Base-by-base conservation (phyloP, 495 filamentous ascomycete genomes). In the Tuber aestivum region DNA sequence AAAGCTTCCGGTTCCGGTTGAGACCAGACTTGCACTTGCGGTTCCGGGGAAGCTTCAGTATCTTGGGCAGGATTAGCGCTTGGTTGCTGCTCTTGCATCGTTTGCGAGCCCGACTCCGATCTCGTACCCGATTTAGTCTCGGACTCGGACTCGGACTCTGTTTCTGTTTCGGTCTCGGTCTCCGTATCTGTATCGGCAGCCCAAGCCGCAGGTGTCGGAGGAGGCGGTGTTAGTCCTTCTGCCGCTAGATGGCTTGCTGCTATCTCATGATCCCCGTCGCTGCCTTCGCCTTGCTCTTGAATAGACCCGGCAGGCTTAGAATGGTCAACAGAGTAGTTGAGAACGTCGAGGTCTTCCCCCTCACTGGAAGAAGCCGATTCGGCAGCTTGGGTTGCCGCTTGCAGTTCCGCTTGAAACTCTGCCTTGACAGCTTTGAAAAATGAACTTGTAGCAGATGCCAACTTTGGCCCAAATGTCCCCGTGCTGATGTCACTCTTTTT, bases 351-450 rank as follows among this genome's bases (percentile, higher is more conserved):
- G 21, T 38, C 78, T 41, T 79, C 78, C 7, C 72, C 78, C 40
- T 76, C 77, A 77, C 78, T 80, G 21, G 78, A 76, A 74, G 78
- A 76, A 44, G 38, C 20, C 70, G 70, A 41, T 41, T 80, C 73
- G 41, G 79, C 48, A 56, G 69, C 71, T 16, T 40, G 37, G 21
- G 70, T 37, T 38, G 78, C 71, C 14, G 71, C 71, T n/a, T 44
- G 70, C 38, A 44, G 10, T 42, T 65, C 56, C 56, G 74, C 77
- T 41, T 83, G 82, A 45, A 83, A 77, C 44, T 83, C 81, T 69
- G 82, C 81, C 74, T 81, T 83, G 42, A 82, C 65, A 27, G 76
- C 78, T 56, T 83, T 83, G 50, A 83, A 81, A 61, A 83, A 83
- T 41, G 81, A 74, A 50, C 71, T 79, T 23, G 81, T 76, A 20